A percentile compares a stretch with the other conserved stretches of the same genome.
phyloP scores from a whole-genome alignment of 306 rosid genomes.

The Vigna trinervia region DNA sequence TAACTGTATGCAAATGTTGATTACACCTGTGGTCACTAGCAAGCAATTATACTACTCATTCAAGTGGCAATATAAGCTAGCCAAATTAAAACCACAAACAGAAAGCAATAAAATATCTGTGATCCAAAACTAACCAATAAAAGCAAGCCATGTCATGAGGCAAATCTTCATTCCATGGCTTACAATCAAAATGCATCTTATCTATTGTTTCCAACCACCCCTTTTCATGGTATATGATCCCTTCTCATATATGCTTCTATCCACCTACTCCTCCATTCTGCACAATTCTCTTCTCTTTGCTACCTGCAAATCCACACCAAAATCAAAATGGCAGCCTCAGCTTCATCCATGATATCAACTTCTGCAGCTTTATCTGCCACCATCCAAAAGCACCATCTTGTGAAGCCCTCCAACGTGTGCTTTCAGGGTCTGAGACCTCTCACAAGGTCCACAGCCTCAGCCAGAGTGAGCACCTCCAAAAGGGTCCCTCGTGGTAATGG shows the following conservation, averaged over 20 bases:
- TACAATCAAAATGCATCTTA: slow-evolving; percentile 48
- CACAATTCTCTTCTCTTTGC: neutral
- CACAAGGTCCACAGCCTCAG: slow-evolving; percentile 21
- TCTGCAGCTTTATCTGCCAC: slow-evolving; percentile 49
- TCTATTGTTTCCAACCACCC: slow-evolving; percentile 41
- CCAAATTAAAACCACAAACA: slow-evolving; percentile 3
- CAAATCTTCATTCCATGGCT: slow-evolving; percentile 49
- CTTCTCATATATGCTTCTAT: slow-evolving; percentile 8
- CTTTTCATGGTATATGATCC: slow-evolving; percentile 32
- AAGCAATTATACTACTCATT: neutral
- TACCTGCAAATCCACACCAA: neutral
- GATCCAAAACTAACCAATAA: slow-evolving; percentile 68
- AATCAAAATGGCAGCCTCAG: slow-evolving; percentile 59
- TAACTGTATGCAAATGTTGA: neutral
- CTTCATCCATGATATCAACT: slow-evolving; percentile 61
- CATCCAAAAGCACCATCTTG: slow-evolving; percentile 41
- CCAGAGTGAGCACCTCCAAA: slow-evolving; percentile 38
- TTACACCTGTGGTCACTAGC: neutral
- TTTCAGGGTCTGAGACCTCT: slow-evolving; percentile 83
- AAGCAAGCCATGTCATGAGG: slow-evolving; percentile 57
- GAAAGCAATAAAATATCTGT: slow-evolving; percentile 48
- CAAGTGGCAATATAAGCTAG: neutral
- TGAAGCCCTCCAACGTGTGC: slow-evolving; percentile 59
- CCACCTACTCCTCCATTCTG: slow-evolving; percentile 12
- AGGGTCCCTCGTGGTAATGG: slow-evolving; percentile 38